Percentiles rank a stretch among this genome's conserved stretches.
Conservation (phyloP, 1,284 basidiomycete genomes). For the Cutaneotrichosporon mucoides region DNA sequence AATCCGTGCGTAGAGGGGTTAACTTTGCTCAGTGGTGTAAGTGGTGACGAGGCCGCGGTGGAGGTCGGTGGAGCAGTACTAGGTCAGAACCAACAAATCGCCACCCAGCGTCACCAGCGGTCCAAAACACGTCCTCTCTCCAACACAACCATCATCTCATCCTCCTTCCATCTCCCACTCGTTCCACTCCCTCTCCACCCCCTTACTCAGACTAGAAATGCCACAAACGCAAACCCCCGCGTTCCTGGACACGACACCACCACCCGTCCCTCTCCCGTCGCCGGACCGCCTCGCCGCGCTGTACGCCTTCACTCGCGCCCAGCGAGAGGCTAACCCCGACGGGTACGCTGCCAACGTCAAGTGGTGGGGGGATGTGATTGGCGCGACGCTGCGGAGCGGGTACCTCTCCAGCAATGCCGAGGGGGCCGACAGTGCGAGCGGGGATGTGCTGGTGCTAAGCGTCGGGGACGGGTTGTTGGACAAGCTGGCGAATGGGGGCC, state of each 20-base stretch:
- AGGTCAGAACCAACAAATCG: no score
- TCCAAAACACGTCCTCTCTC: no score
- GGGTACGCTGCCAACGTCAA: constrained; percentile 74
- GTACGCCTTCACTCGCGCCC: constrained; percentile 80
- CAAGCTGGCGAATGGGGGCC: constrained; percentile 51
- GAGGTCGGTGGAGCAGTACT: no score
- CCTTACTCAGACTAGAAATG: no score
- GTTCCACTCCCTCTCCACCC: constrained; percentile 5
- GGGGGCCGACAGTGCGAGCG: not conserved
- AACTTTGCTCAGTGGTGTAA: no score
- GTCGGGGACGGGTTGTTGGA: constrained; percentile 62
- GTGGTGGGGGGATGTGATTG: constrained; percentile 78
- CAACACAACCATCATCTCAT: not conserved
- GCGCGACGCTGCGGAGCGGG: constrained; percentile 60
- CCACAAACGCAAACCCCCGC: constrained; percentile 9
- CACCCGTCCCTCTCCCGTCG: constrained; percentile 46
- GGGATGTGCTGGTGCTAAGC: constrained; percentile 61
- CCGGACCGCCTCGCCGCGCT: constrained; percentile 66
- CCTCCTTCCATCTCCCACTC: not conserved
- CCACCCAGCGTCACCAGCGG: no score
- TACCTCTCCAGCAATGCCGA: constrained; percentile 29
- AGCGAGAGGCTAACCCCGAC: constrained; percentile 76
- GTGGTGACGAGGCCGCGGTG: no score
- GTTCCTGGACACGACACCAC: constrained; percentile 24
- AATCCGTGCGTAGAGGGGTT: not conserved